phyloP scores from a whole-genome alignment of 176 grass and related monocot genomes.

The Oryza rufipogon region DNA sequence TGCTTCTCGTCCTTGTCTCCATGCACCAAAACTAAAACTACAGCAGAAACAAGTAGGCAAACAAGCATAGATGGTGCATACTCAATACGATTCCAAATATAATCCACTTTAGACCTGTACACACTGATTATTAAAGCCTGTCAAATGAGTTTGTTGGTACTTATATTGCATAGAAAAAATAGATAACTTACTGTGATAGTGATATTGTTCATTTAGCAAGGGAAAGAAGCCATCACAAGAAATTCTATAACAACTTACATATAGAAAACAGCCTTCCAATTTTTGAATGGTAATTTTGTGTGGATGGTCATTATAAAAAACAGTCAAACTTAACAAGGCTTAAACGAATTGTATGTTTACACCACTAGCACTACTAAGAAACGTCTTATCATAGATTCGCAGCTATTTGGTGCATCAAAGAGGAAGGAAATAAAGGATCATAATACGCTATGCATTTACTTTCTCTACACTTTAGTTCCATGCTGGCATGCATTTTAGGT shows the following conservation, averaged over 20 bases:
- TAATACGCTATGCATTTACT: background rate
- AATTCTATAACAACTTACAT: background rate
- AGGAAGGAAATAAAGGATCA: conserved; percentile 1
- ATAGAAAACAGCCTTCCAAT: no score
- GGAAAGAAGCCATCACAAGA: background rate
- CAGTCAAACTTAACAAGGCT: background rate
- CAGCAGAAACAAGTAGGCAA: conserved; percentile 21
- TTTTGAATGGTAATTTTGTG: background rate
- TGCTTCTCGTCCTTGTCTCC: conserved; percentile 46
- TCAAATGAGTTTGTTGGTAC: background rate
- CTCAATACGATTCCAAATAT: background rate
- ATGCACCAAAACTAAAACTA: conserved; percentile 16
- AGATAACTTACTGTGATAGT: background rate
- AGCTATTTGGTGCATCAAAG: background rate
- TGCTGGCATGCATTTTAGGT: conserved; percentile 20
- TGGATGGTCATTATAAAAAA: background rate
- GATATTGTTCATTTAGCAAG: background rate
- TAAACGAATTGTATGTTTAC: background rate
- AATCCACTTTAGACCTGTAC: background rate
- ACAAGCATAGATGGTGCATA: conserved; percentile 36
- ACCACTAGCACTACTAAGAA: conserved; percentile 38
- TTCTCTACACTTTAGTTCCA: conserved; percentile 27
- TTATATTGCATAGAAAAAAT: background rate
- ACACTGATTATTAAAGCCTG: background rate
- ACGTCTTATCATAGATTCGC: conserved; percentile 23